Base-by-base conservation (phyloP, 1,284 basidiomycete species). In the Trichosporon sp. region DNA sequence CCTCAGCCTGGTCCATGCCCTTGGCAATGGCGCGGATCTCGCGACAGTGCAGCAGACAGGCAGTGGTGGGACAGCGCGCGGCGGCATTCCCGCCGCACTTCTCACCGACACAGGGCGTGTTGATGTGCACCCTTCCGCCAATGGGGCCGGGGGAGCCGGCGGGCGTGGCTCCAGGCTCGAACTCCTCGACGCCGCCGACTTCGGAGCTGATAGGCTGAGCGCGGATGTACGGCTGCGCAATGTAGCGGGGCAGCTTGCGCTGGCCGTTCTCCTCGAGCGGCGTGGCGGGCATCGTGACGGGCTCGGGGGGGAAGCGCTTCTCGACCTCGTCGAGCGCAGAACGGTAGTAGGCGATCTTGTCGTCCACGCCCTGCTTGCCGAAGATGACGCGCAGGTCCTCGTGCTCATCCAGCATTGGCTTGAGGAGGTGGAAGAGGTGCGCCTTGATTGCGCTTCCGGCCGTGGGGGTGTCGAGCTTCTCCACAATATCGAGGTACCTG, bases 401-500 rank as follows among this genome's bases (percentile, higher is more conserved):
- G 76, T 94, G 90, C 43, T 86, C 81, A 19, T 85, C 86, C 38
- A 98, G 85, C 0, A 91, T 91, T 0, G 94, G 92, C 0, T 91
- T 89, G 83, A 97, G 89, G 31, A 98, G 84, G 80, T 96, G 94
- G 88, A 98, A 98, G 38, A 99, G 80, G 79, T 99, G 96, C 0
- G 92, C 91, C 80, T 97, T 96, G 76, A 98, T 88, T 0, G 93
- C 93, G 73, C 91, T 90, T 38, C 87, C 81, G 0, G 88, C 80
- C 2, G 95, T 96, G 0, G 87, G 86, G 1, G 94, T 96, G 78
- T 89, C 87, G 19, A 95, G 88, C 0, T 85, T 80, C 43, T 87
- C 85, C 4, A 95, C 93, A 74, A 98, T 94, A 61, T 88, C 87
- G 65, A 98, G 88, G 80, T 99, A 99, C 77, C 97, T 92, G 7